These are phyloP conservation scores for Gremmenia infestans DNA, from an alignment of 2,329 filamentous ascomycete species.

Conservation along the genomic window DNA sequence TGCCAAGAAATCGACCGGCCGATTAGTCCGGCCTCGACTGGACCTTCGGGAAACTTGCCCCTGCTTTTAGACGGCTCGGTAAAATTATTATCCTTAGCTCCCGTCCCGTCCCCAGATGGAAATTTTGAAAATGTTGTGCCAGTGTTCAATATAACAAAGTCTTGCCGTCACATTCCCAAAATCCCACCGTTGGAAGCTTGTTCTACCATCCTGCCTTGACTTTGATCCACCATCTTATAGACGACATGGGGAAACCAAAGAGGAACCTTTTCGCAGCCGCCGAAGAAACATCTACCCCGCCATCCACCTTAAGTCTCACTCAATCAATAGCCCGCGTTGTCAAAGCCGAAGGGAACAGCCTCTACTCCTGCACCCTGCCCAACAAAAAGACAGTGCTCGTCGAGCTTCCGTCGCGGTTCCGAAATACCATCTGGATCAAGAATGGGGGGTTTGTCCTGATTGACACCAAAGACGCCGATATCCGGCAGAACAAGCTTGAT, in stretches of 20 bases:
- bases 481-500: conserved; percentile 68
- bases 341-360: conserved; percentile 81
- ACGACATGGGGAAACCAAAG: conserved; percentile 67
- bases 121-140: not conserved
- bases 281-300: conserved; percentile 61
- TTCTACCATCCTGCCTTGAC: too few relatives aligned
- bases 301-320: conserved; percentile 52
- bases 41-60: not conserved
- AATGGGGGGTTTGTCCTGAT: conserved; percentile 83
- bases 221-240: not conserved
- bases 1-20: not conserved
- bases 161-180: not conserved
- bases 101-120: not conserved
- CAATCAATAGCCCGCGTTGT: conserved; percentile 71
- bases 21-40: not conserved
- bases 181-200: not conserved
- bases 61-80: not conserved
- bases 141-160: not conserved
- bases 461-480: conserved; percentile 61
- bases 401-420: conserved; percentile 79
- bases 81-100: not conserved
- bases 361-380: conserved; percentile 75
- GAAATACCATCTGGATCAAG: conserved; percentile 91
- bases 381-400: conserved; percentile 62
- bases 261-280: conserved; percentile 73